Conservation (phyloP, 169 alveolate species). For the Prorocentrum cordatum region DNA sequence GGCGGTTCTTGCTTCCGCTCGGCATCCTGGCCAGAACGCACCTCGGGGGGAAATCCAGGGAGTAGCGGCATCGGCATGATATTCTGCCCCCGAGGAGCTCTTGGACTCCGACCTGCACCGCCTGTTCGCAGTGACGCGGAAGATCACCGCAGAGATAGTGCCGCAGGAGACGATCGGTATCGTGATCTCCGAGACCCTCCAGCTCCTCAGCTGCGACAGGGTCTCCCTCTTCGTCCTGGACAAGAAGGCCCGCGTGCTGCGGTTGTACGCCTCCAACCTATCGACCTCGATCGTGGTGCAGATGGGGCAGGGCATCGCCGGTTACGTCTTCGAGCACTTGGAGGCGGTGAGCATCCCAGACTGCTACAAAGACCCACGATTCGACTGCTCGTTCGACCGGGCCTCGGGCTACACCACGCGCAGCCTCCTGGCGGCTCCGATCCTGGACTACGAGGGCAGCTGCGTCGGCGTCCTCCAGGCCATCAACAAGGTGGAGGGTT, state of each 20-base stretch:
- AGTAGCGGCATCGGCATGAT: no score
- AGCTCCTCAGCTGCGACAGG: constrained; percentile 18
- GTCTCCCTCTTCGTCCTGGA: constrained; percentile 22
- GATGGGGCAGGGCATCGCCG: constrained; percentile 49
- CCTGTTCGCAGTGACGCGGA: constrained; percentile 22
- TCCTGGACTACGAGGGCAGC: constrained; percentile 31
- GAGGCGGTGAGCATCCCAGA: constrained; percentile 54
- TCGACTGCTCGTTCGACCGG: constrained; percentile 44
- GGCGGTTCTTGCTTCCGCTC: no score
- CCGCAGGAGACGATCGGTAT: constrained; percentile 49
- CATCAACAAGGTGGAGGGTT: no score
- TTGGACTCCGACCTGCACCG: constrained; percentile 23
- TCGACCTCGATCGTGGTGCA: constrained; percentile 10
- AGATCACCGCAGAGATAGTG: constrained; percentile 22
- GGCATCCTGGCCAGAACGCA: no score
- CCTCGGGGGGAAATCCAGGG: no score
- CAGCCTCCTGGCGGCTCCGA: constrained; percentile 54
- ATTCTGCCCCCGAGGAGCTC: no score
- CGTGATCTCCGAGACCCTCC: constrained; percentile 32
- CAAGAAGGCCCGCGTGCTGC: constrained; percentile 38
- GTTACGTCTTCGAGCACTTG: constrained; percentile 2
- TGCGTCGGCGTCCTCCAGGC: constrained; percentile 54
- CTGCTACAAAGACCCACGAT: constrained; percentile 6
- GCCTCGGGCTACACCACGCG: constrained; percentile 48
- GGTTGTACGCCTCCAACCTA: not conserved